Conservation (phyloP, 2,329 filamentous ascomycete genomes). For the Onygenales sp. region DNA sequence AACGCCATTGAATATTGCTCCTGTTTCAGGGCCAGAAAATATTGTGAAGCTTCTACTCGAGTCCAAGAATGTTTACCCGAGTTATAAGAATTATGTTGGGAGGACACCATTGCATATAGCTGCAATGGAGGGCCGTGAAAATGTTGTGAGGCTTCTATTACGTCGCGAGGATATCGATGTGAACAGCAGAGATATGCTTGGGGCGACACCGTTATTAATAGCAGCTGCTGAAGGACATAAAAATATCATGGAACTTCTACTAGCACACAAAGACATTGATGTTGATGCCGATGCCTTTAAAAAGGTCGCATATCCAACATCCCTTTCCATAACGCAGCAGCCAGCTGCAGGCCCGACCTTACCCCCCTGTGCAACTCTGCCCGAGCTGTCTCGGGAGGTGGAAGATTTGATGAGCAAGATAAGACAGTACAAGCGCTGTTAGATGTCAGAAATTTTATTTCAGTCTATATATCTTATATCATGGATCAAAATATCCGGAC, state of each 20-base stretch:
- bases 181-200: neutral
- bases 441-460: no score
- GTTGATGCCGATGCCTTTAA: neutral
- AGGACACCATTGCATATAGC: neutral
- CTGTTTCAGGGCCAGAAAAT: accelerated
- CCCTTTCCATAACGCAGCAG: no score
- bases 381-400: no score
- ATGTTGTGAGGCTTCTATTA: neutral
- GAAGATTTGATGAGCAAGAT: no score
- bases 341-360: no score
- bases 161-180: neutral
- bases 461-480: no score
- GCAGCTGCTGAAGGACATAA: neutral
- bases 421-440: no score
- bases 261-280: neutral
- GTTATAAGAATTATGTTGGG: accelerated
- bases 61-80: neutral
- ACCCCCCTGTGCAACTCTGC: no score
- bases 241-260: neutral
- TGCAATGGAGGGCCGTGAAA: neutral
- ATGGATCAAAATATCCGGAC: no score
- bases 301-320: accelerated
- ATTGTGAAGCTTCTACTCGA: neutral
- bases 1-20: neutral
- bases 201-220: neutral